A percentile compares a stretch with the other conserved stretches of the same genome.
Evolutionary conservation across 1,284 basidiomycete genomes (phyloP).

Genomic region (Malassezia caprae): DNA sequence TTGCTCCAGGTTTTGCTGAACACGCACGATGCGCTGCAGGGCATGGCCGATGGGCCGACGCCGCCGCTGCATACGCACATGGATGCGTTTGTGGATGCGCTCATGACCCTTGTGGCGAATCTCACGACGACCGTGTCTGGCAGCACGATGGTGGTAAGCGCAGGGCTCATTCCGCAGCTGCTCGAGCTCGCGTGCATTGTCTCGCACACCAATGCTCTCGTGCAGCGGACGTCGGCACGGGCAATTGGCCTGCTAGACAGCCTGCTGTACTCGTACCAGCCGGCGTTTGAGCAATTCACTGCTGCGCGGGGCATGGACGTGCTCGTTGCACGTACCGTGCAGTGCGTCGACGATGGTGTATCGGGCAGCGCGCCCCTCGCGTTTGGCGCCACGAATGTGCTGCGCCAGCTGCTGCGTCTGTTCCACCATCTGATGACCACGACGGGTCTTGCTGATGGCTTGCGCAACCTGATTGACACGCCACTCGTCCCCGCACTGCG

Average conservation of each 20-base stretch:
- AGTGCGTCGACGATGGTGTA: constrained; percentile 26
- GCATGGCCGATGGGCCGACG: background rate
- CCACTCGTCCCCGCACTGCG: constrained; percentile 76
- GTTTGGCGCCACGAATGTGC: constrained; percentile 51
- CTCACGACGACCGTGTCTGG: constrained; percentile 73
- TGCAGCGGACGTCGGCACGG: constrained; percentile 44
- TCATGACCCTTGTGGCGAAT: constrained; percentile 76
- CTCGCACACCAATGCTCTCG: constrained; percentile 29
- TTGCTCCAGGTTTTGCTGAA: constrained; percentile 33
- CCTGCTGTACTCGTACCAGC: constrained; percentile 76
- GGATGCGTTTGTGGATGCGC: constrained; percentile 41
- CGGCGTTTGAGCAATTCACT: constrained; percentile 78
- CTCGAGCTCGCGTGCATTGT: constrained; percentile 29
- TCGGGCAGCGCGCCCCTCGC: constrained; percentile 14
- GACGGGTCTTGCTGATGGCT: constrained; percentile 74
- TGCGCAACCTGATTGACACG: constrained; percentile 87
- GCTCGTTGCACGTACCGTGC: constrained; percentile 71
- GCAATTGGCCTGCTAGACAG: constrained; percentile 86
- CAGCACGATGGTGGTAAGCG: constrained; percentile 87
- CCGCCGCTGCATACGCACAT: constrained; percentile 14
- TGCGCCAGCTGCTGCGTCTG: constrained; percentile 85
- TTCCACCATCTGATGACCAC: constrained; percentile 94
- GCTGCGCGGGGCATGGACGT: constrained; percentile 73
- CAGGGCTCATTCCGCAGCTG: constrained; percentile 81
- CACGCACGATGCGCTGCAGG: constrained; percentile 9